Evolutionary conservation across 2,329 filamentous ascomycete species (phyloP).

Genomic region (Capronia coronata): DNA sequence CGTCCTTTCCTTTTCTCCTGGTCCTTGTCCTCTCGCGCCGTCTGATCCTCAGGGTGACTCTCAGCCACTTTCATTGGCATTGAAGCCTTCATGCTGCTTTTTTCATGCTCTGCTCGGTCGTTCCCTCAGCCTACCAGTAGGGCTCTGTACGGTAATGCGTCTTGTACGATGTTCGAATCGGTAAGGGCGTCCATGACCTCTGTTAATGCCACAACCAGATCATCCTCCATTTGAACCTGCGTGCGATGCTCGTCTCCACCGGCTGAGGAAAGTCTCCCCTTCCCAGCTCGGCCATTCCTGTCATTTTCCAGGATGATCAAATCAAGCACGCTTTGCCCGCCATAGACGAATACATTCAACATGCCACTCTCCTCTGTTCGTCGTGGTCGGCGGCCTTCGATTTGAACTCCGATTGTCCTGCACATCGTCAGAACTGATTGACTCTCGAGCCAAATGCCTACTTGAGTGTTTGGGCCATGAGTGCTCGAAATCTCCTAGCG

Average conservation of each 20-base stretch:
- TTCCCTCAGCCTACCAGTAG: background rate
- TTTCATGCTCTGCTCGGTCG: background rate
- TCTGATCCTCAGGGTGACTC: too few relatives aligned
- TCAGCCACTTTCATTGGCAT: too few relatives aligned
- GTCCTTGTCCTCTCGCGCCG: too few relatives aligned
- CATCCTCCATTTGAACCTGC: constrained; percentile 4
- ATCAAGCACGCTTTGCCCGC: constrained; percentile 9
- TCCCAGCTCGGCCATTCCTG: background rate
- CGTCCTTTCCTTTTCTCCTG: too few relatives aligned
- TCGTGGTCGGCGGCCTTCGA: background rate
- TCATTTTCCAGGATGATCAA: constrained; percentile 5
- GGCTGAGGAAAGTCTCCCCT: background rate
- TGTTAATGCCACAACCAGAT: constrained; percentile 4
- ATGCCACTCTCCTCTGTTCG: constrained; percentile 5
- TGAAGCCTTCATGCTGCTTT: too few relatives aligned
- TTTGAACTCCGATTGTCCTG: constrained; percentile 45
- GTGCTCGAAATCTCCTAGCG: background rate
- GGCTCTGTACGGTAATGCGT: background rate
- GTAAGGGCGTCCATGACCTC: constrained; percentile 19
- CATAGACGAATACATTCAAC: constrained; percentile 13
- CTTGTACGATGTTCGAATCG: constrained; percentile 9
- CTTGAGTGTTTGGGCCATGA: background rate
- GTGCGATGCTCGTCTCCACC: background rate
- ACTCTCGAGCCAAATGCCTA: background rate
- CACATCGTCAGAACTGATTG: constrained; percentile 47